Base-by-base conservation (phyloP, 2,329 filamentous ascomycete genomes). In the Penicillium janthinellum region DNA sequence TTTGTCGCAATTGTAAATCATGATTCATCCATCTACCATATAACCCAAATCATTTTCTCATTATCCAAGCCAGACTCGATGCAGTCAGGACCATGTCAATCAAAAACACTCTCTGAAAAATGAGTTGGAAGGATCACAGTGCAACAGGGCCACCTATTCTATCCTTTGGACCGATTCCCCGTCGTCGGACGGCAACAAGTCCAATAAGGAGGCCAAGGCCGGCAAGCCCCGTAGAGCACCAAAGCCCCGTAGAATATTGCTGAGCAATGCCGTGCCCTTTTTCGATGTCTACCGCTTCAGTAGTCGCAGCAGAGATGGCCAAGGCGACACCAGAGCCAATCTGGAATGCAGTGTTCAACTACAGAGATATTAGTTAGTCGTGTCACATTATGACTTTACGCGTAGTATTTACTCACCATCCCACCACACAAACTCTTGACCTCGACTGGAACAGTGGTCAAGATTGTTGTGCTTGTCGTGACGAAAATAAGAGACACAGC, bases 261-360 rank as follows among this genome's bases (percentile, higher is more conserved):
- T 73, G 64, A 1, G 69, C 57, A 6, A 71, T 60, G 11, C 53
- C 52, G 12, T 73, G 76, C 3, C 73, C 74, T 49, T 77, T 74
- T 35, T 73, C 67, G 11, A 72, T 73, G 55, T 79, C 76, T 3
- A 77, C 75, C 2, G 72, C 73, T 55, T 78, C 65, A 1, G 76
- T 75, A 3, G 77, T 71, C 4, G 78, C 74, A 31, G 75, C 70
- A 3, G 75, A 73, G 28, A 78, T 70, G n/a, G 77, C 77, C 20
- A 79, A 66, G 1, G 75, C 74, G 0, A 79, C 75, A 1, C 76
- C 76, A 22, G 72, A 75, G 8, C 77, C 77, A 22, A 79, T 77
- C 67, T 79, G 77, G 59, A 78, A 79, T 4, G 77, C 77, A 4
- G 77, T 79, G 55, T 79, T 79, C 39, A 79, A 66, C 70, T 71